Evolutionary conservation across 768 basidiomycete species (phyloP).

Genomic region (Podaxis rugospora): DNA sequence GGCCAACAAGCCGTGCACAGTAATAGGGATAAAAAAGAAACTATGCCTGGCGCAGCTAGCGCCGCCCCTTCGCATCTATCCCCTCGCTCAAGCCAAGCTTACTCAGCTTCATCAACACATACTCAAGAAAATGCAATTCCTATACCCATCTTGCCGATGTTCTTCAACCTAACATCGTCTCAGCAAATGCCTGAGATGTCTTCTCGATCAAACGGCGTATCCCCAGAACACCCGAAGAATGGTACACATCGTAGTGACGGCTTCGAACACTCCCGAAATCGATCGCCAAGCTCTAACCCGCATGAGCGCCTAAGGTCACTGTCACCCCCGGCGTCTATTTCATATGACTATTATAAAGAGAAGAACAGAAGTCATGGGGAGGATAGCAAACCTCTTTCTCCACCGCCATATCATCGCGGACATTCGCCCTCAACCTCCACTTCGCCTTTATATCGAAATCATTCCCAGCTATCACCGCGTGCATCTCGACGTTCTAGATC

Average conservation of each 20-base stretch:
- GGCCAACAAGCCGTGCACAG: background rate
- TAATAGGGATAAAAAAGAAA: background rate
- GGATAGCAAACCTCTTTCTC: background rate
- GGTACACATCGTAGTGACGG: background rate
- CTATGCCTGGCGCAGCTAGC: background rate
- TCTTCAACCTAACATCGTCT: background rate
- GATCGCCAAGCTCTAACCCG: background rate
- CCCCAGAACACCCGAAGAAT: background rate
- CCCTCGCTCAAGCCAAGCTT: background rate
- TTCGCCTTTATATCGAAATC: background rate
- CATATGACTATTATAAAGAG: background rate
- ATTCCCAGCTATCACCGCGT: background rate
- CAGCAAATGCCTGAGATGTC: background rate
- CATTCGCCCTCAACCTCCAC: background rate
- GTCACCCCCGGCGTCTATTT: background rate
- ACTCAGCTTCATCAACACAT: background rate
- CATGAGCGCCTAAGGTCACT: background rate
- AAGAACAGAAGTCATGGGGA: background rate
- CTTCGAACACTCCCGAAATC: background rate
- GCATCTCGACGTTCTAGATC: background rate
- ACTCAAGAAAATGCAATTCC: background rate
- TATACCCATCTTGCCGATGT: background rate
- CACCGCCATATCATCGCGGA: background rate
- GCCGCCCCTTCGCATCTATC: background rate
- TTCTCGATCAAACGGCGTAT: background rate